phyloP scores from a whole-genome alignment of 2,329 filamentous ascomycete genomes.

The Curvularia spicifera region DNA sequence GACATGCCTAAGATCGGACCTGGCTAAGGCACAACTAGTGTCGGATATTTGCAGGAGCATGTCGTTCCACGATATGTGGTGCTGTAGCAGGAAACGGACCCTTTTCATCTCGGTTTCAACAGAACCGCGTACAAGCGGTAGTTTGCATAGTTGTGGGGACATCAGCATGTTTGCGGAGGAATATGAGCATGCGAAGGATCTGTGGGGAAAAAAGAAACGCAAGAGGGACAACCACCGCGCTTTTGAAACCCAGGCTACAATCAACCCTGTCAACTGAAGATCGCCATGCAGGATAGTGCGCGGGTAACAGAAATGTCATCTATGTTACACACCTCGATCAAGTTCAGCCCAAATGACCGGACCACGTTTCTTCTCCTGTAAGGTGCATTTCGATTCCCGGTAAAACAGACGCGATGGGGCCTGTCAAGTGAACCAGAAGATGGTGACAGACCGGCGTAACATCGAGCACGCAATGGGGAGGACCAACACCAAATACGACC shows the following conservation, averaged over 20 bases:
- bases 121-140: not conserved
- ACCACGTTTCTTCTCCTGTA: not conserved
- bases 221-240: not conserved
- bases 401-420: not conserved
- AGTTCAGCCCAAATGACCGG: not conserved
- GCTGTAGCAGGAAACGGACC: not conserved
- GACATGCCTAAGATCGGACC: conserved; percentile 76
- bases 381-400: not conserved
- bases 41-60: not conserved
- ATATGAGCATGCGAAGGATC: not conserved
- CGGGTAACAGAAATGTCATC: not conserved
- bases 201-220: not conserved
- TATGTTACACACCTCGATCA: not conserved
- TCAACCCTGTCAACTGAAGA: not conserved
- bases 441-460: not conserved
- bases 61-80: not conserved
- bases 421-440: not conserved
- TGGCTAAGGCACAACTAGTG: conserved; percentile 52
- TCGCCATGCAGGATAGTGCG: not conserved
- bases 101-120: not conserved
- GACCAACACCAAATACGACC: not conserved
- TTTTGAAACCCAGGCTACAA: not conserved
- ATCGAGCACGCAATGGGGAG: not conserved
- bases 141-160: no score
- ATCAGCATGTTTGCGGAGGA: not conserved